Conservation (phyloP, 257 asterid genomes). For the Solanum pinnatisectum region DNA sequence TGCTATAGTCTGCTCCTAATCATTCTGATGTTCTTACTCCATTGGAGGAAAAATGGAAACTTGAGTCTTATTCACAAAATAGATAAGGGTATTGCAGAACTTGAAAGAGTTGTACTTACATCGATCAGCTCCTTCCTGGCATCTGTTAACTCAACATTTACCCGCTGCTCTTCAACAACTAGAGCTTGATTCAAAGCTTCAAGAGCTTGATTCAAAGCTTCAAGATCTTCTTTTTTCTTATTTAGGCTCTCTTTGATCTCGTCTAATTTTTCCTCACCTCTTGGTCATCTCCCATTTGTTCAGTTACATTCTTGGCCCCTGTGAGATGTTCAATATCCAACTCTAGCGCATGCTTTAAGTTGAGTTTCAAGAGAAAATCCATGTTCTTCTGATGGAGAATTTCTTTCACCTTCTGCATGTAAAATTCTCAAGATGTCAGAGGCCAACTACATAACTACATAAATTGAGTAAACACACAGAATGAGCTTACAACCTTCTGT, state of each 20-base stretch:
- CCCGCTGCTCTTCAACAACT: constrained; percentile 38
- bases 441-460: background rate
- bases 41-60: background rate
- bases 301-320: constrained; percentile 43
- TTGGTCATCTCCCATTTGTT: constrained; percentile 50
- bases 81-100: background rate
- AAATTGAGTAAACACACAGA: background rate
- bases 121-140: constrained; percentile 51
- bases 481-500: constrained; percentile 41
- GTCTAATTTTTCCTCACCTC: constrained; percentile 32
- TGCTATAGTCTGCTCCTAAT: background rate
- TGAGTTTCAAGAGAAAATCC: no score
- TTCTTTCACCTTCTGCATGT: constrained; percentile 42
- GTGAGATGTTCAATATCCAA: no score
- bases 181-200: constrained; percentile 38
- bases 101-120: constrained; percentile 26
- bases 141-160: constrained; percentile 60
- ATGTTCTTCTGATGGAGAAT: no score
- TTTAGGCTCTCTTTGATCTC: constrained; percentile 36
- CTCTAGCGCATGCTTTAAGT: no score
- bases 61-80: background rate
- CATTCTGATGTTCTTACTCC: background rate
- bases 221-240: constrained; percentile 54
- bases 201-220: no score
- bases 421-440: constrained; percentile 4